Evolutionary conservation across 2,329 filamentous ascomycete genomes (phyloP).

Genomic region (Colletotrichum euphorbiae): DNA sequence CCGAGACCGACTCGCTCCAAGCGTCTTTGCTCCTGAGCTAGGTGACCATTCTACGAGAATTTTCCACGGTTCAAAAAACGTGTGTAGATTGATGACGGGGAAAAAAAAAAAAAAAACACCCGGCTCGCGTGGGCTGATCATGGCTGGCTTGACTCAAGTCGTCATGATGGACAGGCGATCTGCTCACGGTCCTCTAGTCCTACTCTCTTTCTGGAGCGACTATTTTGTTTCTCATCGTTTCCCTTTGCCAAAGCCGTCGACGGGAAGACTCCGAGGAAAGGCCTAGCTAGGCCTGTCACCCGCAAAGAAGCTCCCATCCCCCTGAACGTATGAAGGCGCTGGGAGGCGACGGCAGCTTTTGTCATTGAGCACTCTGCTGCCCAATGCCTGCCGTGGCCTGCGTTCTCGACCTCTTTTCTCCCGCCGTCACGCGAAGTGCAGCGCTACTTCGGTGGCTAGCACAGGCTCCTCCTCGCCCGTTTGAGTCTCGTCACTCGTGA

Average conservation of each 20-base stretch:
- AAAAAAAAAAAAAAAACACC: no score
- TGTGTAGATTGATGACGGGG: background rate
- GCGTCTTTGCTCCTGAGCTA: background rate
- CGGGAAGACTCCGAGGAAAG: slow-evolving; percentile 11
- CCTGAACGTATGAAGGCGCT: slow-evolving; percentile 1
- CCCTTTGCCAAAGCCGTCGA: background rate
- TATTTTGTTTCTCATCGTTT: background rate
- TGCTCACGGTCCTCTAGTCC: slow-evolving; percentile 9
- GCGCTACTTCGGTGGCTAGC: slow-evolving; percentile 2
- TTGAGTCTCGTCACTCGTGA: slow-evolving; percentile 19
- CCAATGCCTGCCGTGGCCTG: slow-evolving; percentile 9
- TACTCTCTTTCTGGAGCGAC: slow-evolving; percentile 6
- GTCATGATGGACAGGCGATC: slow-evolving; percentile 9
- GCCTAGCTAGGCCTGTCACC: background rate
- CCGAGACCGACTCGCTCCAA: slow-evolving; percentile 2
- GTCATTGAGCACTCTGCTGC: background rate
- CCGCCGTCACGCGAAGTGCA: slow-evolving; percentile 6
- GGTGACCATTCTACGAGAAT: background rate
- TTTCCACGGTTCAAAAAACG: slow-evolving; percentile 17
- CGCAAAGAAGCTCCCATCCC: background rate
- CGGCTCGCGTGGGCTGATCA: slow-evolving; percentile 21
- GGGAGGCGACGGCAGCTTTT: slow-evolving; percentile 4
- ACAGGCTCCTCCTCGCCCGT: slow-evolving; percentile 12
- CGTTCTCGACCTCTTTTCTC: slow-evolving; percentile 17
- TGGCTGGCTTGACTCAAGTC: slow-evolving; percentile 1